Conservation (phyloP, 495 filamentous ascomycete species). For the Daldinia bambusicola region DNA sequence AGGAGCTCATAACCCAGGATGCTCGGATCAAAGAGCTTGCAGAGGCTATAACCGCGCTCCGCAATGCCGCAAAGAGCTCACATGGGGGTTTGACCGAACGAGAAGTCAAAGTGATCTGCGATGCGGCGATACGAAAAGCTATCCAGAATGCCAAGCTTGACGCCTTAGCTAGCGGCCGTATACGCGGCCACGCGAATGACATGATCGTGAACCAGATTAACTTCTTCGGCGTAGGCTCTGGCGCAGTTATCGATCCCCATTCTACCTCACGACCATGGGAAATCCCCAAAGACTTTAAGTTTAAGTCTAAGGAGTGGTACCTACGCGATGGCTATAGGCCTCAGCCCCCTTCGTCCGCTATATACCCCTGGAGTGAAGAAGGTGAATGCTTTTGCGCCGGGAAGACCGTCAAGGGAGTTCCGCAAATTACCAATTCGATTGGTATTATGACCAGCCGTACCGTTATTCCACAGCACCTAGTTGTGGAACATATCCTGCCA, state of each 20-base stretch:
- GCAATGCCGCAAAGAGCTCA: background rate
- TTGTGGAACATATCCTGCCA: slow-evolving; percentile 70
- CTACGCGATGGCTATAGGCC: slow-evolving; percentile 32
- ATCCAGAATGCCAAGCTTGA: slow-evolving; percentile 51
- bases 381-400: slow-evolving; percentile 76
- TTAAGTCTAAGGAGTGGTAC: slow-evolving; percentile 39
- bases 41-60: slow-evolving; percentile 18
- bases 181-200: slow-evolving; percentile 41
- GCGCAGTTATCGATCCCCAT: slow-evolving; percentile 47
- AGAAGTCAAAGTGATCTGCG: slow-evolving; percentile 46
- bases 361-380: slow-evolving; percentile 67
- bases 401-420: slow-evolving; percentile 34
- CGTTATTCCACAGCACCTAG: slow-evolving; percentile 66
- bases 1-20: slow-evolving; percentile 39
- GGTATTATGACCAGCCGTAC: slow-evolving; percentile 56
- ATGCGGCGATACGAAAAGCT: slow-evolving; percentile 47
- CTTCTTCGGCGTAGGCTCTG: slow-evolving; percentile 53
- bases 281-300: slow-evolving; percentile 13
- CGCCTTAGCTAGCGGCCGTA: slow-evolving; percentile 44
- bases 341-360: slow-evolving; percentile 55
- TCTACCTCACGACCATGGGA: slow-evolving; percentile 47
- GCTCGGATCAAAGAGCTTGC: slow-evolving; percentile 35
- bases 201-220: slow-evolving; percentile 54
- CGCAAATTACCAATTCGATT: slow-evolving; percentile 54
- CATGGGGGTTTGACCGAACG: slow-evolving; percentile 15